These are phyloP conservation scores for Smithsoniella earleae DNA, from an alignment of 163 green algal genomes.

Conservation along the genomic window DNA sequence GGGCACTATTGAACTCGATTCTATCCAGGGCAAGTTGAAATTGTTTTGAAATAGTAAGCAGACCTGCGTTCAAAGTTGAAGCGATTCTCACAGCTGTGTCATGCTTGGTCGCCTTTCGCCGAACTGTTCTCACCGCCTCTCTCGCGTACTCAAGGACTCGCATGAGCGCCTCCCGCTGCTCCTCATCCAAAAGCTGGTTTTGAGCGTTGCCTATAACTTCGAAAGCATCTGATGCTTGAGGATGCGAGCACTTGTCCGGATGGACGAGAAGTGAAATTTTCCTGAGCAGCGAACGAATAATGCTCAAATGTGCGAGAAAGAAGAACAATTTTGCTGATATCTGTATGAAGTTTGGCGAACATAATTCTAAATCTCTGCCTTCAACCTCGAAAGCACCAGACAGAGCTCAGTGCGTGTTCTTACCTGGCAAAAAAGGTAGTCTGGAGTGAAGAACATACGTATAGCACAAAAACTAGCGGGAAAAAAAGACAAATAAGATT, in stretches of 20 bases:
- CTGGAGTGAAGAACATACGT: too few species aligned
- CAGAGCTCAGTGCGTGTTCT: too few species aligned
- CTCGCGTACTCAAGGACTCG: conserved; percentile 57
- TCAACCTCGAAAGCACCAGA: too few species aligned
- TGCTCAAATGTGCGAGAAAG: not conserved
- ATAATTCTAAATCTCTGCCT: too few species aligned
- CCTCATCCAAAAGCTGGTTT: conserved; percentile 64
- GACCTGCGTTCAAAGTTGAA: conserved; percentile 58
- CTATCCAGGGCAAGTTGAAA: not conserved
- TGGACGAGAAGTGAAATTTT: conserved; percentile 86
- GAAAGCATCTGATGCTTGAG: conserved; percentile 77
- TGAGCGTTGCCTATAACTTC: conserved; percentile 70
- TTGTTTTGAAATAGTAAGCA: conserved; percentile 35
- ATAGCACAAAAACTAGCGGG: too few species aligned
- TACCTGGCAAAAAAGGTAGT: too few species aligned
- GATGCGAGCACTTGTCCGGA: conserved; percentile 94
- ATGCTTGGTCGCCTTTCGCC: conserved; percentile 74
- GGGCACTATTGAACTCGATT: not conserved
- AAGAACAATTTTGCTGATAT: too few species aligned
- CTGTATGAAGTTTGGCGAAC: too few species aligned
- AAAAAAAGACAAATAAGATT: too few species aligned
- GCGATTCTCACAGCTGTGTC: conserved; percentile 68
- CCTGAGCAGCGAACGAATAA: conserved; percentile 46
- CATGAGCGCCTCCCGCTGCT: conserved; percentile 52
- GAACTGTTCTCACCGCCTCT: conserved; percentile 70